phyloP scores from a whole-genome alignment of 2,329 filamentous ascomycete genomes.

The Aureobasidium sp. region DNA sequence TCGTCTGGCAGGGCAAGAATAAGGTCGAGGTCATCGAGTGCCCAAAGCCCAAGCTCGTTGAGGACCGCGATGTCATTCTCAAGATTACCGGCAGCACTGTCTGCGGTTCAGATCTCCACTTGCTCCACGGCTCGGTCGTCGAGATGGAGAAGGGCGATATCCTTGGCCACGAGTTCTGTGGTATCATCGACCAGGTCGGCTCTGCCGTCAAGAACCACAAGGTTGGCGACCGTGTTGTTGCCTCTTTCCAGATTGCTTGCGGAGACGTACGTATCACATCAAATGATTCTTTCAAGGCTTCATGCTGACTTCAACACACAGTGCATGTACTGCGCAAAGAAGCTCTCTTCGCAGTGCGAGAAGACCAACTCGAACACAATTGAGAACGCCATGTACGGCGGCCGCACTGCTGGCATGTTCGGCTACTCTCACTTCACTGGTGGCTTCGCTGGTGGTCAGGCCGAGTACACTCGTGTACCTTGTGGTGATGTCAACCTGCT shows the following conservation, averaged over 20 bases:
- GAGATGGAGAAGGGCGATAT: constrained; percentile 45
- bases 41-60: constrained; percentile 62
- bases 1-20: constrained; percentile 78
- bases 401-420: constrained; percentile 59
- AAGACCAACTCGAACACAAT: constrained; percentile 67
- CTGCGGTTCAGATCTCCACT: constrained; percentile 53
- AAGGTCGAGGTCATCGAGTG: constrained; percentile 62
- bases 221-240: constrained; percentile 58
- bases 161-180: constrained; percentile 45
- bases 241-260: constrained; percentile 75
- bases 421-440: constrained; percentile 64
- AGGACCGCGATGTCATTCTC: constrained; percentile 68
- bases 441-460: constrained; percentile 80
- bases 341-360: constrained; percentile 72
- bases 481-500: constrained; percentile 74
- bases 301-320: not conserved
- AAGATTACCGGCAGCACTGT: constrained; percentile 63
- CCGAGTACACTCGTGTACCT: constrained; percentile 78
- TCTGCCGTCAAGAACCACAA: constrained; percentile 33
- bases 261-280: constrained; percentile 24
- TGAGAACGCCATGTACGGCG: constrained; percentile 69
- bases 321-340: constrained; percentile 73
- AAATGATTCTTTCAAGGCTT: not conserved
- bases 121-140: constrained; percentile 43
- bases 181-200: constrained; percentile 40